Evolutionary conservation across 495 filamentous ascomycete species (phyloP).

Genomic region (Hypoxylon crocopeplum): DNA sequence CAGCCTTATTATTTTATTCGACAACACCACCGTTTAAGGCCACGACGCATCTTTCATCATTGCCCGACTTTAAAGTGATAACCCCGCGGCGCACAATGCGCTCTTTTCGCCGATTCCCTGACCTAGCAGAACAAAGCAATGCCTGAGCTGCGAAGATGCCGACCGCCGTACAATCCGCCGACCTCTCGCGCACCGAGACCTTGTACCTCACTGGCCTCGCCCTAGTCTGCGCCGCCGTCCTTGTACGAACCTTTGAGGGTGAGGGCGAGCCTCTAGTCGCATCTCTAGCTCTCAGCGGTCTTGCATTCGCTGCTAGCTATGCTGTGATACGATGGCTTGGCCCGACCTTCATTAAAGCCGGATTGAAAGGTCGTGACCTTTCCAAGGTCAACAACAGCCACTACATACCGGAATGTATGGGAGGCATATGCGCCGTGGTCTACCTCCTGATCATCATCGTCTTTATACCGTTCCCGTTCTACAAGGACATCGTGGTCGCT

Average conservation of each 20-base stretch:
- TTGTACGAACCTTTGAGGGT: conserved; percentile 77
- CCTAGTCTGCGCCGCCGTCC: conserved; percentile 72
- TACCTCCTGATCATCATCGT: conserved; percentile 86
- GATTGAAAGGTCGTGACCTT: conserved; percentile 90
- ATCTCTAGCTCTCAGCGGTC: conserved; percentile 82
- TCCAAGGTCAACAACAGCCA: conserved; percentile 73
- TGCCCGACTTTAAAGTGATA: conserved; percentile 19
- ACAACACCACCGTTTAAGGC: conserved; percentile 27
- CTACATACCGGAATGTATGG: conserved; percentile 96
- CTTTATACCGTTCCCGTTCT: conserved; percentile 97
- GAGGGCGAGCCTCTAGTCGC: conserved; percentile 91
- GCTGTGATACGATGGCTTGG: conserved; percentile 95
- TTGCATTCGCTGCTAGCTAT: conserved; percentile 81
- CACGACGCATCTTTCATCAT: conserved; percentile 29
- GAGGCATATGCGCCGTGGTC: conserved; percentile 90
- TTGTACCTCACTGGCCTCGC: conserved; percentile 73
- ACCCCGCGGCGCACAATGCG: conserved; percentile 7
- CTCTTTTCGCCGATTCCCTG: conserved; percentile 18
- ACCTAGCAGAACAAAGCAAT: conserved; percentile 21
- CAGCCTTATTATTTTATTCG: conserved; percentile 28
- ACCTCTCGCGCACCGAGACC: conserved; percentile 72
- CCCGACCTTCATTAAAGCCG: conserved; percentile 83
- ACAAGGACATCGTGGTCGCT: conserved; percentile 95
- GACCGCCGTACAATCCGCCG: conserved; percentile 38
- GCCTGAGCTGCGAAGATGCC: conserved; percentile 47